Conservation (phyloP, 2,329 filamentous ascomycete genomes). For the Aspergillus sclerotialis region DNA sequence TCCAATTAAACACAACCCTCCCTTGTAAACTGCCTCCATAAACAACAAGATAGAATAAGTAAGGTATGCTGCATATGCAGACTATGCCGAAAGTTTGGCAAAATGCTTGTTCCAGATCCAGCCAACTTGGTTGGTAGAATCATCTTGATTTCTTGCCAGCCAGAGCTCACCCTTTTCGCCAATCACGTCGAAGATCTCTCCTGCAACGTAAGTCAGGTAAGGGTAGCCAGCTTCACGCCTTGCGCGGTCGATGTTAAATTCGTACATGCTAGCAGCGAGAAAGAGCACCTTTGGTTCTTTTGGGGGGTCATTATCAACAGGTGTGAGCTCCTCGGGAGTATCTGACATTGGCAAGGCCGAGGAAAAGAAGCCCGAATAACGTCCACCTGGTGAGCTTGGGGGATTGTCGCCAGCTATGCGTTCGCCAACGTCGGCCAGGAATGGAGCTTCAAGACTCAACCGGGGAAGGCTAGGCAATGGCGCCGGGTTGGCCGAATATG, state of each 20-base stretch:
- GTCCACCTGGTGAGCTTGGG: conserved; percentile 38
- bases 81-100: conserved; percentile 44
- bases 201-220: conserved; percentile 90
- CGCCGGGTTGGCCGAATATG: conserved; percentile 12
- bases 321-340: conserved; percentile 33
- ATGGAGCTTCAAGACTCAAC: conserved; percentile 40
- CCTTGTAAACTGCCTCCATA: not conserved
- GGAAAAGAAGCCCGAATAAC: conserved; percentile 73
- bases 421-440: conserved; percentile 34
- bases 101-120: conserved; percentile 99
- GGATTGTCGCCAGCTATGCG: conserved; percentile 22
- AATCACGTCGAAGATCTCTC: conserved; percentile 90
- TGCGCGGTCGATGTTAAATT: conserved; percentile 92
- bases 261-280: conserved; percentile 86
- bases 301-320: conserved; percentile 36
- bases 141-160: conserved; percentile 96
- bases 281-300: conserved; percentile 64
- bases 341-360: conserved; percentile 80
- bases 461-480: conserved; percentile 35
- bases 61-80: too few relatives aligned
- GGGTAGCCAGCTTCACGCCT: conserved; percentile 92
- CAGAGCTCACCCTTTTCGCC: conserved; percentile 95
- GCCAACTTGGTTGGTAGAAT: conserved; percentile 67
- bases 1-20: too few relatives aligned
- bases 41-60: conserved; percentile 1